A percentile compares a stretch with the other conserved stretches of the same genome.
These are phyloP conservation scores for Ceratocystis papillata DNA, from an alignment of 2,329 filamentous ascomycete genomes.

Conservation along the genomic window DNA sequence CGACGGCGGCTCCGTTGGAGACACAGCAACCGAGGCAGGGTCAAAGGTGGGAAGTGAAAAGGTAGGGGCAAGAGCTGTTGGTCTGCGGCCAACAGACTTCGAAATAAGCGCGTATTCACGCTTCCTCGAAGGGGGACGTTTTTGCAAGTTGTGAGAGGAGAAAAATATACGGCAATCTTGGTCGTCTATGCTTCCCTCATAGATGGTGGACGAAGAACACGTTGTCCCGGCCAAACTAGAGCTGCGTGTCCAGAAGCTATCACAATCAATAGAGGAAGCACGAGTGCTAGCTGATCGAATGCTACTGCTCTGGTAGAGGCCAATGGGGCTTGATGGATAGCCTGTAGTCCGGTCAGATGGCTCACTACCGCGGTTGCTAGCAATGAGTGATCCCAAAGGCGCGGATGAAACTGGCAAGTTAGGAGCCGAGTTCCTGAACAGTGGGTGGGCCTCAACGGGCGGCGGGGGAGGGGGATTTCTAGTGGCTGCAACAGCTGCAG, in stretches of 20 bases:
- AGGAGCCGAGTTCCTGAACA: slow-evolving; percentile 18
- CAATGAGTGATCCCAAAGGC: slow-evolving; percentile 3
- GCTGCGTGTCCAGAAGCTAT: slow-evolving; percentile 13
- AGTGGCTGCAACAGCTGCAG: slow-evolving; percentile 17
- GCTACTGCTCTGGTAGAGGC: slow-evolving; percentile 19
- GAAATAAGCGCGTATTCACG: slow-evolving; percentile 18
- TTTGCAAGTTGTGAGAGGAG: background rate
- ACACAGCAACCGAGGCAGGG: slow-evolving; percentile 5
- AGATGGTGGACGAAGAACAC: slow-evolving; percentile 20
- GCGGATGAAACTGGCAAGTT: background rate
- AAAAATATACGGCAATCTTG: background rate
- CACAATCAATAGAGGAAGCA: slow-evolving; percentile 9
- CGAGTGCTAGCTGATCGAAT: slow-evolving; percentile 18
- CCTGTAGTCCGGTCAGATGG: background rate
- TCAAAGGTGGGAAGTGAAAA: background rate
- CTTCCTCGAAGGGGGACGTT: background rate
- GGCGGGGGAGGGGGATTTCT: slow-evolving; percentile 18
- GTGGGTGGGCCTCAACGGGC: slow-evolving; percentile 21
- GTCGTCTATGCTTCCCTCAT: slow-evolving; percentile 12
- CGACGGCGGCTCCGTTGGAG: background rate
- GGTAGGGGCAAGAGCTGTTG: background rate
- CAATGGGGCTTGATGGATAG: background rate
- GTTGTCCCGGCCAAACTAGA: slow-evolving; percentile 18
- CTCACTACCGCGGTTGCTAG: background rate
- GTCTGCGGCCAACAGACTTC: slow-evolving; percentile 8